Evolutionary conservation across 2,329 filamentous ascomycete species (phyloP).

Genomic region (Botrytis galanthina): DNA sequence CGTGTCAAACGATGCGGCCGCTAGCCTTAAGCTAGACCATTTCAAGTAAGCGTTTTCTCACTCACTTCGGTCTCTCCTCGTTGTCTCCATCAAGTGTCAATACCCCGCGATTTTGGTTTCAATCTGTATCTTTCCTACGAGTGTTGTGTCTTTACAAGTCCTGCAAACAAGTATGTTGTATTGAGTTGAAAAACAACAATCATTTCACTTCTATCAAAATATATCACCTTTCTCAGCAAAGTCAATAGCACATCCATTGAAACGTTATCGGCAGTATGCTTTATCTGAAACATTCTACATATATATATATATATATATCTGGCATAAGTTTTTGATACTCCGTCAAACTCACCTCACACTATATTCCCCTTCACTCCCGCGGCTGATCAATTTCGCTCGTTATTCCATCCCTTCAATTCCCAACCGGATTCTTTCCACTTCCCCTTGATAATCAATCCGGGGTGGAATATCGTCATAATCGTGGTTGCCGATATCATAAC

Average conservation of each 20-base stretch:
- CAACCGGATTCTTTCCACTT: not conserved
- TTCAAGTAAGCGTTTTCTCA: not conserved
- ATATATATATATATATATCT: not conserved
- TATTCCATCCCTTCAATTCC: not conserved
- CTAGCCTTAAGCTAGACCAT: not conserved
- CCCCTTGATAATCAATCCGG: constrained; percentile 26
- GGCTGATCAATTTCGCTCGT: not conserved
- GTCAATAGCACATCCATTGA: not conserved
- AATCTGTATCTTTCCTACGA: not conserved
- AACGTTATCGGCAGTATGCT: not conserved
- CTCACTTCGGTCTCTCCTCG: not conserved
- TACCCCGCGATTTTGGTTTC: not conserved
- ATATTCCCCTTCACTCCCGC: not conserved
- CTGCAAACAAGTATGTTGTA: not conserved
- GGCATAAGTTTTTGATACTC: too few species aligned
- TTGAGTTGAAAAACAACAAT: not conserved
- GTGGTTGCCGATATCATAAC: constrained; percentile 39
- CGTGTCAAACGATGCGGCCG: not conserved
- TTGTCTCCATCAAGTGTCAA: not conserved
- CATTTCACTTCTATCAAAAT: not conserved
- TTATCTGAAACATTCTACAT: not conserved
- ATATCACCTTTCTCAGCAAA: not conserved
- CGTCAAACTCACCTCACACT: not conserved
- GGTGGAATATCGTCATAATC: constrained; percentile 38
- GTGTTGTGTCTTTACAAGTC: not conserved